Evolutionary conservation across 345 rosid genomes (phyloP).

Genomic region (Physaria fendleri): DNA sequence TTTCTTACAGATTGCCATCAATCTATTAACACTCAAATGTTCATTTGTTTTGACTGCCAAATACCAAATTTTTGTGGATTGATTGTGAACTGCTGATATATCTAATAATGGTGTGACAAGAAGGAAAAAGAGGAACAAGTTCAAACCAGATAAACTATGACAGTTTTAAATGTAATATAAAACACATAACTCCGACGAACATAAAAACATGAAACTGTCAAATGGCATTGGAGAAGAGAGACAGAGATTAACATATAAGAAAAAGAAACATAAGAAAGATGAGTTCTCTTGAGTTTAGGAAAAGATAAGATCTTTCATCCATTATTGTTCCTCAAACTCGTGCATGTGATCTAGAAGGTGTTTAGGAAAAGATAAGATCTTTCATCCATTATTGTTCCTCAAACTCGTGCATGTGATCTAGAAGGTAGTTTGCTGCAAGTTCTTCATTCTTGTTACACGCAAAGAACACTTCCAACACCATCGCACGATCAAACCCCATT

Average conservation of each 20-base stretch:
- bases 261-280: conserved; percentile 2
- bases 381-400: conserved; percentile 52
- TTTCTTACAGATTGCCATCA: too few relatives aligned
- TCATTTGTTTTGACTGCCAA: too few relatives aligned
- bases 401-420: conserved; percentile 87
- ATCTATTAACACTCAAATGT: too few relatives aligned
- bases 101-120: too few relatives aligned
- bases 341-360: conserved; percentile 69
- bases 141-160: conserved; percentile 27
- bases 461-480: conserved; percentile 75
- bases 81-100: too few relatives aligned
- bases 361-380: conserved; percentile 9
- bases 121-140: not conserved
- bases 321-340: conserved; percentile 70
- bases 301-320: conserved; percentile 13
- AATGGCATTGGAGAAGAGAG: conserved; percentile 18
- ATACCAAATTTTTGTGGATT: too few relatives aligned
- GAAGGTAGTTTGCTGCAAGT: conserved; percentile 85
- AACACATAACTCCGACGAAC: conserved; percentile 27
- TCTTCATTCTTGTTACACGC: conserved; percentile 97
- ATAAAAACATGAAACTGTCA: conserved; percentile 33
- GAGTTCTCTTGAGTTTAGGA: conserved; percentile 24
- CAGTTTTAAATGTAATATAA: conserved; percentile 24
- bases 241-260: conserved; percentile 10
- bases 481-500: conserved; percentile 80